Percentiles rank a stretch among this genome's conserved stretches.
Conservation (phyloP, 192 early-diverging fungal genomes). For the Backusella macrospora region DNA sequence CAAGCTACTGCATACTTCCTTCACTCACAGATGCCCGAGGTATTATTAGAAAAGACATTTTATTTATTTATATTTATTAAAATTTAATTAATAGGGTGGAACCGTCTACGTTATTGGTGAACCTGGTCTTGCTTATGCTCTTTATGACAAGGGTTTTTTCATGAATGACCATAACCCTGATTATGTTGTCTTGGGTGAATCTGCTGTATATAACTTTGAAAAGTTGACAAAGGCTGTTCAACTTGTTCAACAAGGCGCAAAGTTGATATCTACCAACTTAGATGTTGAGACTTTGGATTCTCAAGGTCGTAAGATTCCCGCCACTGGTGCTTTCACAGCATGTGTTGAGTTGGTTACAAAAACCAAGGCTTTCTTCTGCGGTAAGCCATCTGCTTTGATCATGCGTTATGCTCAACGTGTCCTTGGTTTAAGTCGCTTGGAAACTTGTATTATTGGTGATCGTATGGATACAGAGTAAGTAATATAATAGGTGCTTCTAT, state of each 20-base stretch:
- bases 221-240: constrained; percentile 58
- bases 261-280: constrained; percentile 67
- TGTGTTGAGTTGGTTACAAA: constrained; percentile 59
- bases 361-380: constrained; percentile 62
- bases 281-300: constrained; percentile 56
- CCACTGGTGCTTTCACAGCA: constrained; percentile 60
- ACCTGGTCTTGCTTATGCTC: constrained; percentile 57
- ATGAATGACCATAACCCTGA: constrained; percentile 63
- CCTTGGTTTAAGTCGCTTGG: constrained; percentile 53
- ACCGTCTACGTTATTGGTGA: constrained; percentile 64
- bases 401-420: constrained; percentile 60
- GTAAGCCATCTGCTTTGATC: constrained; percentile 60
- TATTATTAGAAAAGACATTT: background rate
- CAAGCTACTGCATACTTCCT: constrained; percentile 62
- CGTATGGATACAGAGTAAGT: constrained; percentile 69
- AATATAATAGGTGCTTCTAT: background rate
- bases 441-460: constrained; percentile 68
- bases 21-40: constrained; percentile 53
- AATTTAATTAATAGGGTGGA: constrained; percentile 31
- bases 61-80: background rate
- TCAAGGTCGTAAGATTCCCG: constrained; percentile 51
- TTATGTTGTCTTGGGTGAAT: constrained; percentile 65
- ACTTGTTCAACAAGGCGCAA: constrained; percentile 55
- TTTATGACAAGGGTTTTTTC: constrained; percentile 63
- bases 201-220: constrained; percentile 53